phyloP scores from a whole-genome alignment of 495 filamentous ascomycete genomes.

The Aspergillus taichungensis region DNA sequence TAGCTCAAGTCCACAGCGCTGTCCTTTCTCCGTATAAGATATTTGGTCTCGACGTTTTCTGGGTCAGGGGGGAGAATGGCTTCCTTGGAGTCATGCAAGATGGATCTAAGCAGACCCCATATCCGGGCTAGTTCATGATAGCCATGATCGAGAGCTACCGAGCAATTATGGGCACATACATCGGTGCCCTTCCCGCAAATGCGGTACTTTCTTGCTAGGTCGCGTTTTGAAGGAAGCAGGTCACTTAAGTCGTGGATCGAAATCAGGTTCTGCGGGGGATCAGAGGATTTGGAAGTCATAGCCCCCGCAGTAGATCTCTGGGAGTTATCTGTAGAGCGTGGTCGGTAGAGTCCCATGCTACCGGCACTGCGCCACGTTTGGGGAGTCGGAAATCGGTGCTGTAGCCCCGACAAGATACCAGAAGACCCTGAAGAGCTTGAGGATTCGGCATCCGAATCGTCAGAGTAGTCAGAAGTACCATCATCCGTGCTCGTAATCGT shows the following conservation, averaged over 20 bases:
- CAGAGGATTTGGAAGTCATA: conserved; percentile 24
- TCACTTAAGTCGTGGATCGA: conserved; percentile 60
- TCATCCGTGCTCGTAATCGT: conserved; percentile 42
- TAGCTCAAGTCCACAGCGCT: conserved; percentile 27
- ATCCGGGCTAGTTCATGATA: conserved; percentile 67
- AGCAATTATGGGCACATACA: conserved; percentile 75
- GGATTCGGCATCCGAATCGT: conserved; percentile 56
- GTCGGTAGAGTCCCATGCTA: conserved; percentile 36
- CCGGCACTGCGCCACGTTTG: conserved; percentile 46
- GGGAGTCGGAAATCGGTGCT: conserved; percentile 41
- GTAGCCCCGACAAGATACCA: conserved; percentile 40
- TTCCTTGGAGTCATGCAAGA: conserved; percentile 67
- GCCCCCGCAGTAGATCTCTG: conserved; percentile 45
- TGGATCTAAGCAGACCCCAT: conserved; percentile 71
- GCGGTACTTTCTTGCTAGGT: conserved; percentile 67
- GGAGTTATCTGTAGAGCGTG: conserved; percentile 44
- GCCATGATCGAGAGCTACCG: conserved; percentile 65
- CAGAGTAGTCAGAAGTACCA: conserved; percentile 48
- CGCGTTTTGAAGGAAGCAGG: conserved; percentile 65
- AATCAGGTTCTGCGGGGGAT: conserved; percentile 45
- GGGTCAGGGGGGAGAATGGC: conserved; percentile 38
- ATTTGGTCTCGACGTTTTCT: conserved; percentile 47
- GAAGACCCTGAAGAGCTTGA: conserved; percentile 67
- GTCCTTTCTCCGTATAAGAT: conserved; percentile 18
- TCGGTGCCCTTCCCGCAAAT: conserved; percentile 74